Evolutionary conservation across 2,329 filamentous ascomycete genomes (phyloP).

Genomic region (Colletotrichum paranaense): DNA sequence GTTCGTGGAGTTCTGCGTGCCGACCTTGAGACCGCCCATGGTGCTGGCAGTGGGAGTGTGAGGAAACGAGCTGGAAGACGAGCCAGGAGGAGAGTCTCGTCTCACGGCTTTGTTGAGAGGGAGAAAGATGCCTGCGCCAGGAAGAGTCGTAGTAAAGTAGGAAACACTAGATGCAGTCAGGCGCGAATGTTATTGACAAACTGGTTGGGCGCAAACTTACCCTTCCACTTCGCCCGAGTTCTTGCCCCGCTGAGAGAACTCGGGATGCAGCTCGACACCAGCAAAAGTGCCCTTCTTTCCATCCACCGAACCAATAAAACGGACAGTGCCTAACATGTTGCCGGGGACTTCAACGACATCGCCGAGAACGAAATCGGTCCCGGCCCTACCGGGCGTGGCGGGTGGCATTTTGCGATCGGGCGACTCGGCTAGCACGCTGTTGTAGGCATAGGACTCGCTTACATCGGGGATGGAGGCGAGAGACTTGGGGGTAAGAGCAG

Average conservation of each 20-base stretch:
- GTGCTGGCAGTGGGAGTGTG: conserved; percentile 77
- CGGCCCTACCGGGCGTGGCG: conserved; percentile 63
- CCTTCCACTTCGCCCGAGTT: conserved; percentile 97
- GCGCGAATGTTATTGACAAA: conserved; percentile 22
- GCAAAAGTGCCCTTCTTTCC: conserved; percentile 94
- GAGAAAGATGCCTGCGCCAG: conserved; percentile 92
- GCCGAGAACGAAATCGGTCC: conserved; percentile 74
- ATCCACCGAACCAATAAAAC: conserved; percentile 86
- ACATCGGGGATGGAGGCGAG: conserved; percentile 76
- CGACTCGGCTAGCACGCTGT: conserved; percentile 62
- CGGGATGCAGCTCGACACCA: conserved; percentile 86
- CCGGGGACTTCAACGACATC: conserved; percentile 93
- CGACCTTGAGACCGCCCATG: conserved; percentile 63
- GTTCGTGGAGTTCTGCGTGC: conserved; percentile 68
- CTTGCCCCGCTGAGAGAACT: conserved; percentile 87
- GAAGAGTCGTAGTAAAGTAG: conserved; percentile 84
- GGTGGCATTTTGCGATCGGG: conserved; percentile 61
- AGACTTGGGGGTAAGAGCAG: conserved; percentile 73
- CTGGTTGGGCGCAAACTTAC: conserved; percentile 59
- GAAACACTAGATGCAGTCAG: conserved; percentile 58
- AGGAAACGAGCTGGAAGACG: conserved; percentile 64
- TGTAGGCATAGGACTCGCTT: conserved; percentile 70
- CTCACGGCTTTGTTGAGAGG: conserved; percentile 84
- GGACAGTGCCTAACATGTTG: conserved; percentile 89
- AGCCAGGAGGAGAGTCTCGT: conserved; percentile 67